Base-by-base conservation (phyloP, 2,329 filamentous ascomycete species). In the Pezicula neosporulosa region DNA sequence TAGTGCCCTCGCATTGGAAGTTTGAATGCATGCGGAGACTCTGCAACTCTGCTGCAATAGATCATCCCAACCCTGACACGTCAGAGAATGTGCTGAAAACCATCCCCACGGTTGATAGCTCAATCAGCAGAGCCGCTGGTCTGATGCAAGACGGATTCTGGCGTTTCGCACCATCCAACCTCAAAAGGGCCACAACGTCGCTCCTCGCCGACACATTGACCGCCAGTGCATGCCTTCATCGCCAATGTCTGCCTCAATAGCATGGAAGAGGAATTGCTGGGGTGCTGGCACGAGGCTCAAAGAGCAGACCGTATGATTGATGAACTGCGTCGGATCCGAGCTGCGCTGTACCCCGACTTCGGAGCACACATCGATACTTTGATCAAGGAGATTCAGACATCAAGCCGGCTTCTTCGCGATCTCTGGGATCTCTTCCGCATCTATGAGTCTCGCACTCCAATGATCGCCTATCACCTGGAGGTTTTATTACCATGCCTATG, bases 401-500 rank as follows among this genome's bases (percentile, higher is more conserved):
- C 74, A 4, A 70, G 71, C 49, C 66, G 70, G 35, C 64, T 76
- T 15, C 74, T 85, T 8, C 75, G 78, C 38, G 76, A 81, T 48
- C 67, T 85, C 15, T 76, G 76, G 43, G 78, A 83, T 53, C 70
- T 76, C 36, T 77, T 78, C 21, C 76, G 78, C 47, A 66, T 80
- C 24, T 75, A 83, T 59, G 65, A 72, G 47, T 63, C 69, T 21
- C 75, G 79, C 16, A 69, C 82, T 6, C 72, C 75, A 0, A 65
- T 78, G 15, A 71, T 83, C 24, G 63, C 79, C 33, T 75, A 81
- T 60, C 77, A 83, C 59, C 72, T 85, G 44, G 75, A 79, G 51
- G 70, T 82, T 51, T 58, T 83, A 15, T 68, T 85, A 2, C 81
- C 81, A 0, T 82, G 80, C 50, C 67, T 85, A 16, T 72, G 70